These are phyloP conservation scores for Macadamia tetraphylla DNA, from an alignment of 164 flowering plant species.

Conservation along the genomic window DNA sequence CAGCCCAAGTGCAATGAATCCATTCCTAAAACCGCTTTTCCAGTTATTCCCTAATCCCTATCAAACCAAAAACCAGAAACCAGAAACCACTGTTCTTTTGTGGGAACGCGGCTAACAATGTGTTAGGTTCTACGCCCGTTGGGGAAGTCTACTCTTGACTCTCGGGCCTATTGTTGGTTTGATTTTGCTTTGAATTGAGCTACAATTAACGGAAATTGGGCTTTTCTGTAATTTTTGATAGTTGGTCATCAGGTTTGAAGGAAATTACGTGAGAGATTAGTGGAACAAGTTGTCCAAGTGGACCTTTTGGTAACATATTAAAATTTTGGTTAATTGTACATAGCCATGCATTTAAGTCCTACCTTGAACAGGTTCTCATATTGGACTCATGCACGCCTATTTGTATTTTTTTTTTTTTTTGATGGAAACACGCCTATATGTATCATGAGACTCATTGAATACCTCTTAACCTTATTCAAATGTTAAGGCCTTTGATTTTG, in stretches of 20 bases:
- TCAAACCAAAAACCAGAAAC: background rate
- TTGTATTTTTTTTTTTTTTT: no score
- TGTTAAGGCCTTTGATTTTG: no score
- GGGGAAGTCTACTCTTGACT: no score
- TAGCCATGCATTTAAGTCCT: no score
- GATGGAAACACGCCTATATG: no score
- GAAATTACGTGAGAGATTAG: background rate
- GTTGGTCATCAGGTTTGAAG: background rate
- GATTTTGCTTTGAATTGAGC: background rate
- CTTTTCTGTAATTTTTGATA: background rate
- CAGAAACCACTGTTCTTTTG: background rate
- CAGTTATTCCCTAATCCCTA: background rate
- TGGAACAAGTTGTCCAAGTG: background rate
- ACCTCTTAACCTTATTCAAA: no score
- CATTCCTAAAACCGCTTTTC: background rate
- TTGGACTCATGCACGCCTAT: no score
- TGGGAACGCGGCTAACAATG: no score
- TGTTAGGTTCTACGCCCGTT: background rate
- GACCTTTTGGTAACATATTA: background rate
- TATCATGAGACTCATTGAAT: no score
- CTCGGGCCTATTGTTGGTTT: background rate
- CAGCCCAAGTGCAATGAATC: background rate
- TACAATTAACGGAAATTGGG: background rate
- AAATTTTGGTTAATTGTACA: no score
- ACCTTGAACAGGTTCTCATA: no score